Base-by-base conservation (phyloP, 140 eudicot species). In the Anethum foeniculum region DNA sequence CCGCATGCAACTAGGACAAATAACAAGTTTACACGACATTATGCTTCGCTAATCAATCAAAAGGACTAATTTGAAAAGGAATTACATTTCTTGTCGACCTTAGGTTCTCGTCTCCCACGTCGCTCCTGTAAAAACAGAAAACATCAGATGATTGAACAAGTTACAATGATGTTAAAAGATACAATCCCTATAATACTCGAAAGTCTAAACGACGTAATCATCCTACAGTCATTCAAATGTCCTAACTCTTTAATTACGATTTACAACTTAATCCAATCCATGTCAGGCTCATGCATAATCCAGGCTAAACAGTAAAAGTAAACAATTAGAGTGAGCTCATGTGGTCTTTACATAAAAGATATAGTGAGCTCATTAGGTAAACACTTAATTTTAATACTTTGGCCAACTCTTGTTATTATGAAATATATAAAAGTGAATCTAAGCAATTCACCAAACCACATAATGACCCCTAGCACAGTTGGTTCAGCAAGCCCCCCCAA, bases 51-150 rank as follows among this genome's bases (percentile, higher is more conserved):
- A 48, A 11, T 79, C 11, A 79, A 12, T 28, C 15, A 44, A 85
- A 23, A 56, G 32, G 58, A 34, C 41, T 10, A 76, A 54, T 21
- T 72, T 23, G 30, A 44, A 14, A 56, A 25, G 69, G 78, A 48
- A 73, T 89, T 93, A 90, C 97, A 41, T 80, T 88, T 93, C 83
- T 87, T 88, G 75, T 89, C 90, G 13, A 67, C 82, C 86, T 81
- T 85, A 48, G 90, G 58, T 67, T 77, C 85, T 77, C 81, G 77
- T 81, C 81, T 81, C 67, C 85, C 36, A 27, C 80, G 86, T 51
- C 73, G 88, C 48, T 80, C 88, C 97, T 93, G 93, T 80, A 81
- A 34, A 56, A 78, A 79, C 28, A 72, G 34, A 49, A 32, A 72
- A 51, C 30, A 71, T 19, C 54, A 23, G 3, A 77, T 8, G 58